Conservation (phyloP, 1,284 basidiomycete species). For the Moniliella sp. region DNA sequence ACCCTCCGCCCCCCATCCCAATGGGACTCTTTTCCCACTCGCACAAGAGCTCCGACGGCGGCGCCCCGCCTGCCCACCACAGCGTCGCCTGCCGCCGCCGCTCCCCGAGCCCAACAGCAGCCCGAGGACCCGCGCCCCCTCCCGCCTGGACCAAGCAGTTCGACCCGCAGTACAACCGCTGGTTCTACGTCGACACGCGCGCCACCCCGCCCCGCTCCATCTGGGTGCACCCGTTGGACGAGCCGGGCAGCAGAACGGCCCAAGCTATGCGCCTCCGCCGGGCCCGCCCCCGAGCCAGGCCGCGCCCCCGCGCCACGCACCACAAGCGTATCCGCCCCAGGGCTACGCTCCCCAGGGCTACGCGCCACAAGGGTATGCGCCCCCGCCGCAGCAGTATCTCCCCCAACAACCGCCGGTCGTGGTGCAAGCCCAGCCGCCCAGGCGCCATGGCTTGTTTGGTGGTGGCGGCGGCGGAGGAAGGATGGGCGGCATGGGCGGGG, state of each 20-base stretch:
- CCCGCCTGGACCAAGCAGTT: conserved; percentile 26
- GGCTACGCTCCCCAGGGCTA: too few species aligned
- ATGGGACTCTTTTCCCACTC: too few species aligned
- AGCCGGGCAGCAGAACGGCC: conserved; percentile 2
- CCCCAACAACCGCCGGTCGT: conserved; percentile 4
- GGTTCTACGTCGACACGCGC: conserved; percentile 29
- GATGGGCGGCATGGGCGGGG: too few species aligned
- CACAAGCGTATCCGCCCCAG: too few species aligned
- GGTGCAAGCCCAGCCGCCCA: conserved; percentile 2
- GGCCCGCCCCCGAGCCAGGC: conserved; percentile 10
- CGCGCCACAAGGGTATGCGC: neutral
- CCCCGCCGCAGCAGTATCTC: conserved; percentile 6
- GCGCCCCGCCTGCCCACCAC: too few species aligned
- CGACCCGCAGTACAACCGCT: conserved; percentile 22
- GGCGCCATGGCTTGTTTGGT: neutral
- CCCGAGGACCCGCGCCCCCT: too few species aligned
- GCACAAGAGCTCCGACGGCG: too few species aligned
- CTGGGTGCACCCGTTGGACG: conserved; percentile 25
- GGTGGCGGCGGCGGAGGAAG: too few species aligned
- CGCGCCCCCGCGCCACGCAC: conserved; percentile 4
- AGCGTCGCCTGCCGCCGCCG: too few species aligned
- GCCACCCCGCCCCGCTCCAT: conserved; percentile 23
- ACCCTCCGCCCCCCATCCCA: too few species aligned
- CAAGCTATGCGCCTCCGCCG: conserved; percentile 9
- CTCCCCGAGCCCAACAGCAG: too few species aligned